Base-by-base conservation (phyloP, 108 stramenopile genomes). In the Fragilaria radians region DNA sequence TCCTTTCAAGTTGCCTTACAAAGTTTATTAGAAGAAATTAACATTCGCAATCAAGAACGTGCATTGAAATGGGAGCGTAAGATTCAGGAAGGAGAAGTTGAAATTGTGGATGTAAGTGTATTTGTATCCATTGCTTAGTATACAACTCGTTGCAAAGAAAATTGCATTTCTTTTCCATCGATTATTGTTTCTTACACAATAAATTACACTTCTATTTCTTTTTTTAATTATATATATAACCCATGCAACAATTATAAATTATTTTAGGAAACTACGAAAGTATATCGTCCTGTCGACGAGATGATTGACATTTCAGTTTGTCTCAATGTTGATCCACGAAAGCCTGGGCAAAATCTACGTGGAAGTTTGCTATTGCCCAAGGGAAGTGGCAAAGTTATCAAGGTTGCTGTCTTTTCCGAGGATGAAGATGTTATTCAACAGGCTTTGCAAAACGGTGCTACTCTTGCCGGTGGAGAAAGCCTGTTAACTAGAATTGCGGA, bases 301-400 rank as follows among this genome's bases (percentile, higher is more conserved):
- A 90, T 91, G 4, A 63, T 97, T 18, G 94, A 95, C 31, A 22
- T 97, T 54, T 88, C 91, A 17, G 50, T 97, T 30, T 83, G 88
- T 48, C 67, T 95, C 34, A 93, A 92, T 70, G 54, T 98, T 1
- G 97, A 98, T 74, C 95, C 95, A 7, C 80, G 97, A 25, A 95
- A 95, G 68, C 86, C 95, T 5, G 93, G 93, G 45, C 95, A 98
- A 63, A 74, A 80, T 5, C 58, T 98, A 3, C 80, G 96, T 33
- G 95, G 96, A 52, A 75, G 84, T 0, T 17, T 91, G 24, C 54
- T 59, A n/a, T 69, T 98, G 28, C 98, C 98, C 14, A 80, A 94
- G 65, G 95, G 95, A 28, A 95, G 81, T 27, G 98, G 98, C 5
- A 94, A 94, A 57, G 63, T 66, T 28, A 82, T 95, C 27, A 64